Percentiles rank a stretch among this genome's conserved stretches.
Evolutionary conservation across 1,284 basidiomycete genomes (phyloP).

Genomic region (Rugosomyces carneus): DNA sequence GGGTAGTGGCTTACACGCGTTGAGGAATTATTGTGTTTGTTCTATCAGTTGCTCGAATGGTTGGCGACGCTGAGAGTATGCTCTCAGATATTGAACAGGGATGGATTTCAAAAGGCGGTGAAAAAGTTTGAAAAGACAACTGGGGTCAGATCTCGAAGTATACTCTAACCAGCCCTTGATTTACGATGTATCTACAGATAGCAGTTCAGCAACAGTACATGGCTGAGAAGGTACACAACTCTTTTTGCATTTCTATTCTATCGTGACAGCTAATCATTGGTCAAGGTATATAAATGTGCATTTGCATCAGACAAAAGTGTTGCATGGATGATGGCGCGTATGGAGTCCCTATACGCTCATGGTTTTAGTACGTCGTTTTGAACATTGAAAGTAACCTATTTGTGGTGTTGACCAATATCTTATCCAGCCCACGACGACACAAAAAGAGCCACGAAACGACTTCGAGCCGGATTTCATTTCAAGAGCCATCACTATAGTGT

Average conservation of each 20-base stretch:
- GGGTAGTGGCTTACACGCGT: constrained; percentile 62
- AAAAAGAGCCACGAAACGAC: constrained; percentile 69
- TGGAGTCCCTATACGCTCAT: constrained; percentile 67
- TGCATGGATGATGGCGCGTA: constrained; percentile 60
- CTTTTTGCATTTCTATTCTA: neutral
- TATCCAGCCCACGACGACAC: constrained; percentile 70
- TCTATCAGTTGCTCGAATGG: neutral
- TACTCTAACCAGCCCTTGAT: neutral
- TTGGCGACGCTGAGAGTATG: constrained; percentile 1
- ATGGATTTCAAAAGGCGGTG: constrained; percentile 86
- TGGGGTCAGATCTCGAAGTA: constrained; percentile 38
- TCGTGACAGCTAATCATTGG: neutral
- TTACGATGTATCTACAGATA: constrained; percentile 34
- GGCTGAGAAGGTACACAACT: constrained; percentile 54
- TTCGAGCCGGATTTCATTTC: constrained; percentile 51
- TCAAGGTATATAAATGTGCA: constrained; percentile 54
- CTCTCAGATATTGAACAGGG: constrained; percentile 76
- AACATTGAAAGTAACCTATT: neutral
- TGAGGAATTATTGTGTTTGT: constrained; percentile 82
- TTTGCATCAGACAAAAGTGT: constrained; percentile 62
- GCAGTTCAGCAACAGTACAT: constrained; percentile 67
- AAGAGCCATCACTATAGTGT: constrained; percentile 75
- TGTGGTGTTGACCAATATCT: neutral
- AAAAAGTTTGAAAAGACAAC: constrained; percentile 94
- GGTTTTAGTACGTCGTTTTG: constrained; percentile 57